Evolutionary conservation across 176 grass and related monocot genomes (phyloP), one percentile per base, ranked within the genome.

Genomic region (Triticum timopheevii): DNA sequence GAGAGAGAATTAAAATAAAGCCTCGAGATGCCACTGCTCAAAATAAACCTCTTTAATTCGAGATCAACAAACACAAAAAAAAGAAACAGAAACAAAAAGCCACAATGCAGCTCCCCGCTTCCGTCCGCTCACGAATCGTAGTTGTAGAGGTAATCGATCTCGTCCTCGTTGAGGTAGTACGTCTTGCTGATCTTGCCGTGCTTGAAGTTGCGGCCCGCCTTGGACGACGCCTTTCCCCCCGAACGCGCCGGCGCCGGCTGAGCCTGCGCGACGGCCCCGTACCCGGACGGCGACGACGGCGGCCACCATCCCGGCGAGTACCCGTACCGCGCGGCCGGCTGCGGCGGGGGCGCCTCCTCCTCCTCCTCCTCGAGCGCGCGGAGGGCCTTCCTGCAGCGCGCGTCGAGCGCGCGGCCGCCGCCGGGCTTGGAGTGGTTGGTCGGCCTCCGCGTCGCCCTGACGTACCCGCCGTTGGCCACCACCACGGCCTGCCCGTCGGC

Each of bases 381-480:
- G 44, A 19, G 2, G 8, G 35, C 4, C 15, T 65, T 64, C 61
- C 23, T 63, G 2, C 24, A 59, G 56, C 8, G 56, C 19, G 56
- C 56, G 7, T 59, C 62, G 38, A 80, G 61, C 36, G 23, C 36
- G 39, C 61, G 78, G 61, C 78, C 13, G 23, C 39, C 79, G 36
- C 73, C 73, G 4, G 47, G 2, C 27, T 61, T 59, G 76, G 77
- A 61, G 16, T 81, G 64, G 78, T 30, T 80, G 16, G 73, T 77
- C 15, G 73, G 73, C 73, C 30, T 56, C 27, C 73, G 45, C 47
- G 73, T 7, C 27, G 62, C 88, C 83, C 35, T 50, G 1, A 90
- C n/a, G 83, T 81, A 85, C 1, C 73, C 73, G 15, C 73, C 73
- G 73, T 77, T 77, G 73, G 73, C 73, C 45, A 77, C 73, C 16